Base-by-base conservation (phyloP, 23 red algal species). In the Pyropia yezoensis region DNA sequence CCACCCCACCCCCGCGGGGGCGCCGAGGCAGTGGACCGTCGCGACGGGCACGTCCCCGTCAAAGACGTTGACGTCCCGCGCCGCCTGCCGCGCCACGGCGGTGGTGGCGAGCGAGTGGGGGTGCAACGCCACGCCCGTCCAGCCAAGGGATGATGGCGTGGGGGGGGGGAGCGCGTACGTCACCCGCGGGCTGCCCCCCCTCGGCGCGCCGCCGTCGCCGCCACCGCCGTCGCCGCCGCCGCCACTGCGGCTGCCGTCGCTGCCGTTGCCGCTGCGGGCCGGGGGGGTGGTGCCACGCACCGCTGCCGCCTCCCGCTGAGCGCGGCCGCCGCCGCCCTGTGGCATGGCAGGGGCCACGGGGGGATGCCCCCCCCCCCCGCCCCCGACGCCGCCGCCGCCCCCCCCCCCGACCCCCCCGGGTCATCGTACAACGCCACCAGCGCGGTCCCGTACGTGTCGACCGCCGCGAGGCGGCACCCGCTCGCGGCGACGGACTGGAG, bases 41-140 rank as follows among this genome's bases (percentile, higher is more conserved):
- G 71, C 56, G 18, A 71, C 65, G 17, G 53, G 49, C 25, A 63
- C 25, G 34, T 87, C 71, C 17, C 22, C 34, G 39, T 87, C 82
- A 55, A 70, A 87, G 5, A 87, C 2, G 12, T 51, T 76, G 14
- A 77, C 52, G 30, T 87, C 82, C 20, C 82, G 59, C 29, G 30
- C 69, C 50, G 59, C 32, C 28, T 69, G 65, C 33, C 82, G 71
- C 0, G 65, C 54, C 17, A 76, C 27, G 14, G 57, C 71, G 27
- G 39, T 24, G 14, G 51, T 23, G 14, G 70, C 33, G 18, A 54
- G 22, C 22, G 75, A 15, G 57, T 59, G 25, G 11, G 14, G 15
- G 18, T 63, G 61, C 23, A 87, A 56, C 20, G 82, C 27, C 8
- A 87, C 82, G 27, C 82, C 82, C 22, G 69, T 57, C 82, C 82